Percentiles rank a stretch among this genome's conserved stretches.
phyloP scores from a whole-genome alignment of 495 filamentous ascomycete species.

The Cenococcum geophilum region DNA sequence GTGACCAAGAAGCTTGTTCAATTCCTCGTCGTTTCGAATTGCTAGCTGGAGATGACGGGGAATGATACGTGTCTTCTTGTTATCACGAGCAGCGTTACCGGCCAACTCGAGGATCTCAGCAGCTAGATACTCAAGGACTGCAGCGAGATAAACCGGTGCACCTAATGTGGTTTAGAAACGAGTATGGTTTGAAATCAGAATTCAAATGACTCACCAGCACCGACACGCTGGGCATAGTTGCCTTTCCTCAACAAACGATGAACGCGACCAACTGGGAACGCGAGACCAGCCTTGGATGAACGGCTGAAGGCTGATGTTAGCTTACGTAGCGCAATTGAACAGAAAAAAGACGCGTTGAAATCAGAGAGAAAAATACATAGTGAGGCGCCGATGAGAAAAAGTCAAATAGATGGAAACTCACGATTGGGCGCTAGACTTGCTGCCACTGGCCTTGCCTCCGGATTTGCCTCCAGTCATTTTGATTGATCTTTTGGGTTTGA shows the following conservation, averaged over 20 bases:
- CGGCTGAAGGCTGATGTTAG: slow-evolving; percentile 51
- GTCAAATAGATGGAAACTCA: no score
- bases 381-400: no score
- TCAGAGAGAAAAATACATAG: no score
- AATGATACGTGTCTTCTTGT: slow-evolving; percentile 99
- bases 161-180: slow-evolving; percentile 42
- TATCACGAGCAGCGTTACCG: slow-evolving; percentile 97
- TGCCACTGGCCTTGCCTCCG: slow-evolving; percentile 94
- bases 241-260: slow-evolving; percentile 99
- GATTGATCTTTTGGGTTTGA: slow-evolving; percentile 44
- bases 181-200: slow-evolving; percentile 15
- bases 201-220: slow-evolving; percentile 63
- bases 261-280: slow-evolving; percentile 99
- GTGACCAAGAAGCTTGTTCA: slow-evolving; percentile 99
- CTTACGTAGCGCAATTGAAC: slow-evolving; percentile 4
- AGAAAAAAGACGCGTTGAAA: slow-evolving; percentile 26
- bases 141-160: slow-evolving; percentile 96
- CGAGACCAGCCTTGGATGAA: slow-evolving; percentile 98
- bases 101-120: slow-evolving; percentile 98
- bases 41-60: slow-evolving; percentile 98
- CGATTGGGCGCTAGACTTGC: slow-evolving; percentile 91
- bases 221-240: slow-evolving; percentile 99
- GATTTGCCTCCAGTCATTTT: slow-evolving; percentile 99
- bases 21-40: slow-evolving; percentile 98
- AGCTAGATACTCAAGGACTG: slow-evolving; percentile 96